These are phyloP conservation scores for Pichia cephalocereana DNA, from an alignment of 805 yeast species.

Conservation along the genomic window DNA sequence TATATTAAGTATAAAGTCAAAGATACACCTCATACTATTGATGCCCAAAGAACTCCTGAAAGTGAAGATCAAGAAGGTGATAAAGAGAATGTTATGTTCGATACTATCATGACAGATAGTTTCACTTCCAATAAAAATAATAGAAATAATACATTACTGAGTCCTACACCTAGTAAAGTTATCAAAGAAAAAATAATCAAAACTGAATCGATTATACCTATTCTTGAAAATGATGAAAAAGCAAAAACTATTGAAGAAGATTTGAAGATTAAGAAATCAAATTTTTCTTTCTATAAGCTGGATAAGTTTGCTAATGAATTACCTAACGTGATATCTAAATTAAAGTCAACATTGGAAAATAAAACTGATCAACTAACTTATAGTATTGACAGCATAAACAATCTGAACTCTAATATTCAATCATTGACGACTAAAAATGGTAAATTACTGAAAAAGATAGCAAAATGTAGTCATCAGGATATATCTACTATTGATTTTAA, in stretches of 20 bases:
- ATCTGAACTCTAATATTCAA: conserved; percentile 32
- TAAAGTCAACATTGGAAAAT: conserved; percentile 23
- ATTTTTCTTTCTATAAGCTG: conserved; percentile 2
- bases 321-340: conserved; percentile 14
- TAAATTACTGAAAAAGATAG: conserved; percentile 11
- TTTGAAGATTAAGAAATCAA: conserved; percentile 2
- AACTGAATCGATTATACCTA: too few relatives aligned
- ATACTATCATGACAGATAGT: background rate
- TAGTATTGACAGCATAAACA: conserved; percentile 33
- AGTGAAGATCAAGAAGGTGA: conserved; percentile 24
- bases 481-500: conserved; percentile 1
- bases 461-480: background rate
- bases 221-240: background rate
- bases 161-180: background rate
- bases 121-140: conserved; percentile 1
- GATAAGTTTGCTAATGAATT: conserved; percentile 15
- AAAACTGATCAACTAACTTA: conserved; percentile 47
- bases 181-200: background rate
- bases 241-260: background rate
- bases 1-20: background rate
- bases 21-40: conserved; percentile 3
- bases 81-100: conserved; percentile 31
- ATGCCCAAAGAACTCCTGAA: conserved; percentile 3
- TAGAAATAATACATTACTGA: background rate
- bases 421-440: conserved; percentile 15